phyloP scores from a whole-genome alignment of 805 yeast species.

The Brettanomyces bruxellensis region DNA sequence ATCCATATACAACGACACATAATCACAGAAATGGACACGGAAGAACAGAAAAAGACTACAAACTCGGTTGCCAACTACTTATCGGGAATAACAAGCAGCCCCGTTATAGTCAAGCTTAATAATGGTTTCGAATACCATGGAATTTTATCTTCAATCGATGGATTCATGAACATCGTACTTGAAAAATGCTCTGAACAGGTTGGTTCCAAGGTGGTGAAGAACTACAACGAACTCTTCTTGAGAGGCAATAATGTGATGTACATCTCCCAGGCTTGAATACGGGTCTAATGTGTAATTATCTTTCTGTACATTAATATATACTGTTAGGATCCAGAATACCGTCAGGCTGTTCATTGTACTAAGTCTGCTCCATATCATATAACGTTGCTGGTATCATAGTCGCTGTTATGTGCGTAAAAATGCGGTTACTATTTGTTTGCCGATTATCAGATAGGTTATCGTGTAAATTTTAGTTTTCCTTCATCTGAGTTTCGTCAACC shows the following conservation, averaged over 20 bases:
- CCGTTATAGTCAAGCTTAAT: slow-evolving; percentile 74
- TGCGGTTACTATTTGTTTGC: no score
- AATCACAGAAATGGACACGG: not conserved
- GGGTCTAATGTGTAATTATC: not conserved
- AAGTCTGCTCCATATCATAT: not conserved
- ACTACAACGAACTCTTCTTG: slow-evolving; percentile 69
- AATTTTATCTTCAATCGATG: slow-evolving; percentile 69
- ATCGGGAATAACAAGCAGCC: slow-evolving; percentile 66
- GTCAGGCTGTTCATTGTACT: not conserved
- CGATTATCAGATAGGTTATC: no score
- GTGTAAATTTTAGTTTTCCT: no score
- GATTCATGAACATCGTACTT: slow-evolving; percentile 91
- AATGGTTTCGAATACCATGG: slow-evolving; percentile 85
- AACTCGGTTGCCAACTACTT: slow-evolving; percentile 56
- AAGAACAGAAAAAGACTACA: not conserved
- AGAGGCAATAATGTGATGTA: slow-evolving; percentile 79
- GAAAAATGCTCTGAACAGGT: slow-evolving; percentile 65
- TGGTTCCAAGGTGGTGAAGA: slow-evolving; percentile 39
- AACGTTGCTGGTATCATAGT: not conserved
- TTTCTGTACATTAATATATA: not conserved
- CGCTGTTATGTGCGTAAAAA: no score
- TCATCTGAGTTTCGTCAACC: no score
- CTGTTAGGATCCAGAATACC: no score
- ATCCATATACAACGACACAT: not conserved
- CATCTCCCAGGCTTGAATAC: slow-evolving; percentile 15